Conservation (phyloP, 352 stramenopile genomes). For the Phytopythium oedochilum region DNA sequence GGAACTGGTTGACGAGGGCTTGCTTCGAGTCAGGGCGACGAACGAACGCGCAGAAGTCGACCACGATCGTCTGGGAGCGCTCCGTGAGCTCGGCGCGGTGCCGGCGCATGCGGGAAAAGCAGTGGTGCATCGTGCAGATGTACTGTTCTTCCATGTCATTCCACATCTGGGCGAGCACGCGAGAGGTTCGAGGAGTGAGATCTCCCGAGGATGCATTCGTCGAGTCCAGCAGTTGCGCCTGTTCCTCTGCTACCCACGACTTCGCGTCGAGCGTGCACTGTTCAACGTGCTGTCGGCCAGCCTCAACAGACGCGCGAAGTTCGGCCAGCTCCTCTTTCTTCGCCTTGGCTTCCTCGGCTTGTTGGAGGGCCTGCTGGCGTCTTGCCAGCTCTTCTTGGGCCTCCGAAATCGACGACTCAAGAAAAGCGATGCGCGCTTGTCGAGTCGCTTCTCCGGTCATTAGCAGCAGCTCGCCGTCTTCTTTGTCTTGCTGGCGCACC, state of each 20-base stretch:
- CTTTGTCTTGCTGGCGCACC: constrained; percentile 18
- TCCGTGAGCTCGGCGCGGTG: constrained; percentile 26
- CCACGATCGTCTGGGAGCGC: constrained; percentile 23
- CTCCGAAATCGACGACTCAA: constrained; percentile 29
- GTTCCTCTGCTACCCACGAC: constrained; percentile 22
- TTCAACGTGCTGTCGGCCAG: constrained; percentile 29
- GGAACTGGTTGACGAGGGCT: constrained; percentile 54
- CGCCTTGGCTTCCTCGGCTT: constrained; percentile 65
- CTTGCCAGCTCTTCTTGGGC: constrained; percentile 32
- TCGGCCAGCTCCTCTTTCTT: constrained; percentile 76
- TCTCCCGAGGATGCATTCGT: constrained; percentile 21
- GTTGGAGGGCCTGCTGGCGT: constrained; percentile 32
- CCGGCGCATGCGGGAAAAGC: constrained; percentile 30
- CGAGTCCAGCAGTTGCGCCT: not conserved
- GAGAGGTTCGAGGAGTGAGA: constrained; percentile 25
- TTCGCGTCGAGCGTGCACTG: constrained; percentile 10
- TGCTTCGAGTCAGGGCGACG: constrained; percentile 67
- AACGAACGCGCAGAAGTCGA: constrained; percentile 52
- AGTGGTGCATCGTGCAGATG: constrained; percentile 33
- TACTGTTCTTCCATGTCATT: constrained; percentile 57
- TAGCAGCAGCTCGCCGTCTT: constrained; percentile 16
- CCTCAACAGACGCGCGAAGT: constrained; percentile 32
- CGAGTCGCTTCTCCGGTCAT: constrained; percentile 38
- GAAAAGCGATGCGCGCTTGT: constrained; percentile 20
- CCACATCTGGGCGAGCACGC: constrained; percentile 40